Conservation (phyloP, 1,284 basidiomycete species). For the Vanrija sp. region DNA sequence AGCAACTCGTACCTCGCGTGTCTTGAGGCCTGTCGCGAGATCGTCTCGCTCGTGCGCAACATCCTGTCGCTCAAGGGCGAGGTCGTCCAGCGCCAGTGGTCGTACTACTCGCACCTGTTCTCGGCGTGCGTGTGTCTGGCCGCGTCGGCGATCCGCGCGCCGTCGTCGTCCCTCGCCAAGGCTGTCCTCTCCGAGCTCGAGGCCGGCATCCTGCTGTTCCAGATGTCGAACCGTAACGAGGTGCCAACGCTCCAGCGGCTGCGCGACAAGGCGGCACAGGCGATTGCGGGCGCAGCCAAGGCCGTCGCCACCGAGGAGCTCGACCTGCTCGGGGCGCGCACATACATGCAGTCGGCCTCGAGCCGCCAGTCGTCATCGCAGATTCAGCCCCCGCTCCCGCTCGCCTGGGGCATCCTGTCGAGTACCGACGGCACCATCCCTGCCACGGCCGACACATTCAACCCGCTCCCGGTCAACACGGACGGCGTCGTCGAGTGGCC, state of each 20-base stretch:
- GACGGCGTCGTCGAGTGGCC: too few species aligned
- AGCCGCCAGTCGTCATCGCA: too few species aligned
- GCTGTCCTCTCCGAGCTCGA: slow-evolving; percentile 9
- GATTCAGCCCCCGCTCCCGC: too few species aligned
- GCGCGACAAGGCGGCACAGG: background rate
- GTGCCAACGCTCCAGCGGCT: slow-evolving; percentile 3
- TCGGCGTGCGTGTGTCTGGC: slow-evolving; percentile 12
- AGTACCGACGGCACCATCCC: too few species aligned
- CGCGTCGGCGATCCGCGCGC: slow-evolving; percentile 5
- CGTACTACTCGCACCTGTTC: slow-evolving; percentile 14
- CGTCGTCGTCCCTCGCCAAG: background rate
- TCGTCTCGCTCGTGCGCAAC: slow-evolving; percentile 12
- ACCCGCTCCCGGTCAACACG: too few species aligned
- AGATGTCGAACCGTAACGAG: slow-evolving; percentile 1
- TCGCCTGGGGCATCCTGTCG: too few species aligned
- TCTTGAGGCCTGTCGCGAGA: slow-evolving; percentile 8
- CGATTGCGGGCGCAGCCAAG: background rate
- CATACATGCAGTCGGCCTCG: background rate
- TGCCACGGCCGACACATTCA: too few species aligned
- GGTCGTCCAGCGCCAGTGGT: slow-evolving; percentile 7
- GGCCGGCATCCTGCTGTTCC: slow-evolving; percentile 7
- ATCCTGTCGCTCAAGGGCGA: slow-evolving; percentile 7
- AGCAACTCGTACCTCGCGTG: slow-evolving; percentile 8
- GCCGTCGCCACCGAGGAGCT: slow-evolving; percentile 4
- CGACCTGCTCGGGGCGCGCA: slow-evolving; percentile 7